Percentiles rank a stretch among this genome's conserved stretches.
Evolutionary conservation across 108 stramenopile genomes (phyloP).

Genomic region (Pelagomonas calceolata): DNA sequence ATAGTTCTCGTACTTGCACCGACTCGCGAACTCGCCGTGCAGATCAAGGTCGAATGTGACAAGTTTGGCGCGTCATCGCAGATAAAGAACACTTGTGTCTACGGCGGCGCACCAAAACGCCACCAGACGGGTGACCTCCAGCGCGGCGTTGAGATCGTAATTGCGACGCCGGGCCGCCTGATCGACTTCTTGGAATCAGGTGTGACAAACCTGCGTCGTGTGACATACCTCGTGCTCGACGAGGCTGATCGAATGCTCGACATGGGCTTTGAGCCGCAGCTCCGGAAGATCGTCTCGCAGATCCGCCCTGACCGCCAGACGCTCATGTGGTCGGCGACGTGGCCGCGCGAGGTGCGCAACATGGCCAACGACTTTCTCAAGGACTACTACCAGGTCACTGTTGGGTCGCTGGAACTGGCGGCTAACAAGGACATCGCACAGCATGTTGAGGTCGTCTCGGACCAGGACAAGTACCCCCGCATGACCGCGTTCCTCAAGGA

Average conservation of each 20-base stretch:
- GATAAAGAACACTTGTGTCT: conserved; percentile 95
- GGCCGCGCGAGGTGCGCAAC: conserved; percentile 89
- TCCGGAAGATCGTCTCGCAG: conserved; percentile 85
- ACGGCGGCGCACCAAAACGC: conserved; percentile 92
- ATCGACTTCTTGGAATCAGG: conserved; percentile 93
- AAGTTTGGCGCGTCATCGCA: conserved; percentile 85
- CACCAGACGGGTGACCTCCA: conserved; percentile 51
- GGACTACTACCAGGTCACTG: conserved; percentile 84
- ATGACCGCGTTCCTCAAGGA: conserved; percentile 4
- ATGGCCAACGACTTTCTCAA: conserved; percentile 86
- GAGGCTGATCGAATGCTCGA: conserved; percentile 95
- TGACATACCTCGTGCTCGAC: conserved; percentile 93
- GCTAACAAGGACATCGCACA: conserved; percentile 97
- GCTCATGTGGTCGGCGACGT: conserved; percentile 97
- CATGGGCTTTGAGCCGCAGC: conserved; percentile 98
- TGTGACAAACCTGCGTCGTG: conserved; percentile 84
- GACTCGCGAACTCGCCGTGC: conserved; percentile 95
- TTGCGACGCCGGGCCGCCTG: conserved; percentile 95
- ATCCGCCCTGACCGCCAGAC: conserved; percentile 96
- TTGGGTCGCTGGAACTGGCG: conserved; percentile 91
- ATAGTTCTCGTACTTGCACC: conserved; percentile 94
- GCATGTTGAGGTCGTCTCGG: conserved; percentile 73
- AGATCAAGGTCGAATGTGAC: conserved; percentile 99
- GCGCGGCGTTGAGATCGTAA: conserved; percentile 87
- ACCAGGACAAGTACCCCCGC: conserved; percentile 79